Evolutionary conservation across 768 basidiomycete genomes (phyloP).

Genomic region (Hygrophorus russula): DNA sequence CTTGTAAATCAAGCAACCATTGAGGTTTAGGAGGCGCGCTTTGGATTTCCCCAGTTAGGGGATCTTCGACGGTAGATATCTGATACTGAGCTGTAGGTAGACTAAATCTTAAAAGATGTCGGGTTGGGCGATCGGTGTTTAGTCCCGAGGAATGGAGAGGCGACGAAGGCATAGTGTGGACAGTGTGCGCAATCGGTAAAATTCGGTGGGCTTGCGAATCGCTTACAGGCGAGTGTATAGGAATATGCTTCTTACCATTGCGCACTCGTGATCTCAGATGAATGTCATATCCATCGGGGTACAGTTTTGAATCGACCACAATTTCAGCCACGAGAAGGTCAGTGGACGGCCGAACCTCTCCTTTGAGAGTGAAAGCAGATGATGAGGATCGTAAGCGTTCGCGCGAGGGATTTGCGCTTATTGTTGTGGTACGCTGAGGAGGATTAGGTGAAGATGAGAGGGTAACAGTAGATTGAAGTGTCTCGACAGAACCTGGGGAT

Average conservation of each 20-base stretch:
- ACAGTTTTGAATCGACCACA: slow-evolving; percentile 72
- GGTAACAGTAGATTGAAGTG: not conserved
- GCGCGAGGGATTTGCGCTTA: slow-evolving; percentile 2
- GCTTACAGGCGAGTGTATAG: not conserved
- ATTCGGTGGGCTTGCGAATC: slow-evolving; percentile 8
- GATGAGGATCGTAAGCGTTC: slow-evolving; percentile 34
- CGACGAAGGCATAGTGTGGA: slow-evolving; percentile 75
- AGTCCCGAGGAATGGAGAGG: slow-evolving; percentile 66
- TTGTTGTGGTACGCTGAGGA: not conserved
- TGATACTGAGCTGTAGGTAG: slow-evolving; percentile 79
- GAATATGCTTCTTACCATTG: slow-evolving; percentile 8
- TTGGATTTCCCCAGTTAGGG: slow-evolving; percentile 61
- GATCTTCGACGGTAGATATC: slow-evolving; percentile 67
- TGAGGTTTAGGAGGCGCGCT: slow-evolving; percentile 50
- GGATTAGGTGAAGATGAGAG: not conserved
- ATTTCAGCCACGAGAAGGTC: slow-evolving; percentile 74
- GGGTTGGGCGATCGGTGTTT: slow-evolving; percentile 38
- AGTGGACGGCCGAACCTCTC: slow-evolving; percentile 46
- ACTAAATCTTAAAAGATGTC: slow-evolving; percentile 69
- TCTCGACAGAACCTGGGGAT: slow-evolving; percentile 6
- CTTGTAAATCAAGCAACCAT: slow-evolving; percentile 64
- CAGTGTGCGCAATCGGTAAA: slow-evolving; percentile 45
- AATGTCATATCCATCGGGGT: slow-evolving; percentile 64
- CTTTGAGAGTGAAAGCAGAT: slow-evolving; percentile 51
- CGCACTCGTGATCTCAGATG: slow-evolving; percentile 31